Base-by-base conservation (phyloP, 2,329 filamentous ascomycete genomes). In the Cladosporium sp. region DNA sequence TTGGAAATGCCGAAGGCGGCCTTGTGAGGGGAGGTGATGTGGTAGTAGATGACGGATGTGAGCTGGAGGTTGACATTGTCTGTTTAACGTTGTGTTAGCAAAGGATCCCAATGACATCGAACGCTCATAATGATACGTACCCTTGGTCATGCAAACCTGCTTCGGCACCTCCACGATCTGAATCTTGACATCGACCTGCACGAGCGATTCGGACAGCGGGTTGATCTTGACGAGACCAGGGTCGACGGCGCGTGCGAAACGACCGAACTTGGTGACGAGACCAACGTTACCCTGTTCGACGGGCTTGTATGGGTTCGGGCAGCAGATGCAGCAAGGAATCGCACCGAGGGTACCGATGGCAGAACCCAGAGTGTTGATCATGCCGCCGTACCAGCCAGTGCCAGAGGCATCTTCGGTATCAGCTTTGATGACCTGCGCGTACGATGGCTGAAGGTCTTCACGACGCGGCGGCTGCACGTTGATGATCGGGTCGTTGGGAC, bases 41-140 rank as follows among this genome's bases (percentile, higher is more conserved):
- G 93, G 83, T 99, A 99, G 86, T 99, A 99, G 81, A 99, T 97
- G 77, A 99, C 95, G 6, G 92, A 96, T 57, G 93, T 98, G 71
- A 99, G 85, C 73, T 93, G 89, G 50, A 99, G 85, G 55, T 91
- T 96, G 69, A 98, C 95, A 75, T 99, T 99, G 84, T 99, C 95
- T 55, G 52, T 55, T 55, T 12, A 7, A 7, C 18, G 10, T n/a
- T 12, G 18, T 5, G 29, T 55, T 29, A 55, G 29, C 12, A 10
- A 55, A 31, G 12, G 3, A 26, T 26, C 3, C 23, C 23, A 26
- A 26, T 26, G 23, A 26, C 2, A 26, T 26, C 23, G 23, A 26
- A 26, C 1, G 23, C 23, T 26, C 23, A 26, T 26, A 26, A 26
- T 26, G 23, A 26, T 26, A 26, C 23, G 3, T 26, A 55, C 52